phyloP scores from a whole-genome alignment of 2,329 filamentous ascomycete genomes.

The Tolypocladium tropicale region DNA sequence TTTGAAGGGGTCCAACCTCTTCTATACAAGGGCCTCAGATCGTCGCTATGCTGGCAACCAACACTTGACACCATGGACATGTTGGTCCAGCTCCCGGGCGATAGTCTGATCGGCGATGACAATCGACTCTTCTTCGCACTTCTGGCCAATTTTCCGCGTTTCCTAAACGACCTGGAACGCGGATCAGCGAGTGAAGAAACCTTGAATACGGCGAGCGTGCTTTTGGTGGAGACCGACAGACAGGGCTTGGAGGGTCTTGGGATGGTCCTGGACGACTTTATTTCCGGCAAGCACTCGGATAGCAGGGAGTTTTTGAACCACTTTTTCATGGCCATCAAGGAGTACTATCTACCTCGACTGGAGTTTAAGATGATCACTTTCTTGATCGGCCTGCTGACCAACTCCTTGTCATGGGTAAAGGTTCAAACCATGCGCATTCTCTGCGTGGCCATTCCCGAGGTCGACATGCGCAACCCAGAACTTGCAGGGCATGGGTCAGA shows the following conservation, averaged over 20 bases:
- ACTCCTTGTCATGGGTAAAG: constrained; percentile 82
- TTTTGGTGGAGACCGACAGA: constrained; percentile 62
- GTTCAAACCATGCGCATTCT: constrained; percentile 87
- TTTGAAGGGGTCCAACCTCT: constrained; percentile 83
- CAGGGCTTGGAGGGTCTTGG: constrained; percentile 61
- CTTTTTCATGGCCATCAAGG: constrained; percentile 62
- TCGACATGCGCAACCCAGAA: constrained; percentile 87
- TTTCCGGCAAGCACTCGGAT: constrained; percentile 53
- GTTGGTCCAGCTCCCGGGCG: constrained; percentile 68
- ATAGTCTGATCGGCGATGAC: constrained; percentile 71
- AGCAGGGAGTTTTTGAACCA: constrained; percentile 69
- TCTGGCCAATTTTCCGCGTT: constrained; percentile 85
- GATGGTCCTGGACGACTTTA: constrained; percentile 59
- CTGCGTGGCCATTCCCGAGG: constrained; percentile 72
- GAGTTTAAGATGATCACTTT: constrained; percentile 84
- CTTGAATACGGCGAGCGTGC: constrained; percentile 53
- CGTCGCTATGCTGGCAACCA: constrained; percentile 68
- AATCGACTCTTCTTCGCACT: constrained; percentile 74
- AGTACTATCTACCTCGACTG: constrained; percentile 68
- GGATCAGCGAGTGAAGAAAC: constrained; percentile 43
- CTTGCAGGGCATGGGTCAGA: constrained; percentile 88
- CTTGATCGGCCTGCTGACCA: constrained; percentile 83
- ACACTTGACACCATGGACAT: constrained; percentile 70
- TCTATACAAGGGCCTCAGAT: constrained; percentile 86
- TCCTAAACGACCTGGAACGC: constrained; percentile 69